Percentiles rank a stretch among this genome's conserved stretches.
phyloP scores from a whole-genome alignment of 352 stramenopile species.

The Peronosclerospora sorghi region DNA sequence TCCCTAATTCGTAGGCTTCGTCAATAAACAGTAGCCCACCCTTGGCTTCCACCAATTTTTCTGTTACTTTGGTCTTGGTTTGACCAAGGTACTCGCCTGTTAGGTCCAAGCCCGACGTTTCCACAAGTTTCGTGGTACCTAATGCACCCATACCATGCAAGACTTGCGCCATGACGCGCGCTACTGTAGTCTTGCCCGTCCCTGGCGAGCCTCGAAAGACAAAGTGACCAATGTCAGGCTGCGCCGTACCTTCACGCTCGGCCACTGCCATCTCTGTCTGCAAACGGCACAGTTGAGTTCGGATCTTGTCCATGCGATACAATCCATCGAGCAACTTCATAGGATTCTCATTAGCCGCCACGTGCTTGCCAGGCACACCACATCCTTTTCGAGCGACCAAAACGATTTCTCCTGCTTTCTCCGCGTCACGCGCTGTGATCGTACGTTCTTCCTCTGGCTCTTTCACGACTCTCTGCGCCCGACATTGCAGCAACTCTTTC shows the following conservation, averaged over 20 bases:
- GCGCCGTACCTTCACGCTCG: conserved; percentile 40
- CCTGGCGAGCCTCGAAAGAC: conserved; percentile 83
- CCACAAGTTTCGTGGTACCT: conserved; percentile 86
- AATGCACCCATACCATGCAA: conserved; percentile 90
- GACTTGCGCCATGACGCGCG: conserved; percentile 87
- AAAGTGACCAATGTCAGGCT: conserved; percentile 71
- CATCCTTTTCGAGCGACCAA: conserved; percentile 19
- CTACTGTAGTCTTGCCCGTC: conserved; percentile 87
- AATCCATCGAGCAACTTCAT: conserved; percentile 40
- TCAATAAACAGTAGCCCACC: conserved; percentile 91
- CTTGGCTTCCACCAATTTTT: conserved; percentile 79
- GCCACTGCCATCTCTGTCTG: conserved; percentile 50
- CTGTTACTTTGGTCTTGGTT: conserved; percentile 82
- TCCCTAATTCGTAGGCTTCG: conserved; percentile 87
- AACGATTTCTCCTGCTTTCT: conserved; percentile 23
- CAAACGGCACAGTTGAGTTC: conserved; percentile 35
- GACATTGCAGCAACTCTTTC: conserved; percentile 26
- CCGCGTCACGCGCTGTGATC: conserved; percentile 34
- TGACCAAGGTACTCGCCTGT: conserved; percentile 85
- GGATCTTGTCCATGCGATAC: conserved; percentile 56
- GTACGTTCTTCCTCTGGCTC: conserved; percentile 38
- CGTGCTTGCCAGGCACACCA: conserved; percentile 27
- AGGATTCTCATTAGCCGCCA: conserved; percentile 29
- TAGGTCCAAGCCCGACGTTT: conserved; percentile 78
- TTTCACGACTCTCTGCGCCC: conserved; percentile 38